A percentile compares a stretch with the other conserved stretches of the same genome.
These are phyloP conservation scores for Zelopaecilomyces penicillatus DNA, from an alignment of 2,329 filamentous ascomycete species.

Conservation along the genomic window DNA sequence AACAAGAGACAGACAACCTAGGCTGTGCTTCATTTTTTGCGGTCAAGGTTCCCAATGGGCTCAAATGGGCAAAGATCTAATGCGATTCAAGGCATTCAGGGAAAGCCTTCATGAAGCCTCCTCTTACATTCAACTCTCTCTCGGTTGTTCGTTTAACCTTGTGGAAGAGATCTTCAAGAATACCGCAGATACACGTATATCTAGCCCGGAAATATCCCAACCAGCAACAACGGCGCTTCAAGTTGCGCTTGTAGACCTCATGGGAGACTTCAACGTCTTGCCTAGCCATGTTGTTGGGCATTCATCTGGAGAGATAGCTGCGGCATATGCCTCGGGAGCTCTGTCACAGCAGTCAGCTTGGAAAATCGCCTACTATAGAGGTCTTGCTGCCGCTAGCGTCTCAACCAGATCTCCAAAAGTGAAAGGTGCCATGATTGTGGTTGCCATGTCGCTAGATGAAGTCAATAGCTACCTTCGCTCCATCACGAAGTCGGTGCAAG, in stretches of 20 bases:
- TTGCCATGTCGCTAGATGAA: conserved; percentile 24
- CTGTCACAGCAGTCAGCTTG: conserved; percentile 30
- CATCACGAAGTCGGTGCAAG: conserved; percentile 16
- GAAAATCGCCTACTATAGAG: conserved; percentile 34
- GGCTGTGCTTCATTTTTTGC: conserved; percentile 33
- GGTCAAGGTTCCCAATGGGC: conserved; percentile 37
- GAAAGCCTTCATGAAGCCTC: conserved; percentile 28
- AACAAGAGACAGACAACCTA: conserved; percentile 18
- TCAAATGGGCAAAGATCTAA: conserved; percentile 32
- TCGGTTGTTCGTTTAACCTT: conserved; percentile 26
- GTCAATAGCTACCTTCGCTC: conserved; percentile 19
- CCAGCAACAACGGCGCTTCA: conserved; percentile 35
- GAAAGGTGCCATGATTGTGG: conserved; percentile 34
- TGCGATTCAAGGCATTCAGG: conserved; percentile 34
- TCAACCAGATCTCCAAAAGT: conserved; percentile 16
- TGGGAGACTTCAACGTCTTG: conserved; percentile 23
- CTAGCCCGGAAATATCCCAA: conserved; percentile 29
- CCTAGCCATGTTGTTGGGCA: conserved; percentile 33
- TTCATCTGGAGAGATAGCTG: conserved; percentile 40
- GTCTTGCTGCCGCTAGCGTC: conserved; percentile 25
- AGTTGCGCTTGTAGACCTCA: conserved; percentile 33
- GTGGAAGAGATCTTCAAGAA: conserved; percentile 27
- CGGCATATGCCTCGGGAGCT: conserved; percentile 31
- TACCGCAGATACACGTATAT: conserved; percentile 19
- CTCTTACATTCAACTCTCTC: conserved; percentile 19